A percentile compares a stretch with the other conserved stretches of the same genome.
Evolutionary conservation across 768 basidiomycete genomes (phyloP).

Genomic region (Neoboletus brunneissimus): DNA sequence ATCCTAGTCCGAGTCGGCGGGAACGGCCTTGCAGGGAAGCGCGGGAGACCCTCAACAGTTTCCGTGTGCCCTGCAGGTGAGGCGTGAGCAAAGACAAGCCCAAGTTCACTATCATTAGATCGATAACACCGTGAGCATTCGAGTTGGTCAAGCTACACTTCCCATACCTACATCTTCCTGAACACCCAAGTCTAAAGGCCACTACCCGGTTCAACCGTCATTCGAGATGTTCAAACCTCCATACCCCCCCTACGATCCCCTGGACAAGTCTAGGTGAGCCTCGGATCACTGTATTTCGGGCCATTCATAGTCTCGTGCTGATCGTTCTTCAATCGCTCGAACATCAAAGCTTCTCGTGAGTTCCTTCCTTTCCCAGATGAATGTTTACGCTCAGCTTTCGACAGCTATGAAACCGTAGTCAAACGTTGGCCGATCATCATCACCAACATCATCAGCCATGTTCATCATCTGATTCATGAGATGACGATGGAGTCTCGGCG

Average conservation of each 20-base stretch:
- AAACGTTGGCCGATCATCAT: slow-evolving; percentile 85
- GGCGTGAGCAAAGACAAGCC: background rate
- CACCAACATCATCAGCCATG: slow-evolving; percentile 71
- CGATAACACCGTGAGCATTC: background rate
- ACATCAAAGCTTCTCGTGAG: slow-evolving; percentile 62
- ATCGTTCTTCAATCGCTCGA: background rate
- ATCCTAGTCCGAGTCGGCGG: too few relatives aligned
- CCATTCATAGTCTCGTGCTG: background rate
- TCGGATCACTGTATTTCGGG: background rate
- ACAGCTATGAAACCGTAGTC: slow-evolving; percentile 74
- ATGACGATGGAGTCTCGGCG: slow-evolving; percentile 43
- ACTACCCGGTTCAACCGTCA: background rate
- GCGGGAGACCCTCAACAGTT: too few relatives aligned
- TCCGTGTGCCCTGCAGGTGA: too few relatives aligned
- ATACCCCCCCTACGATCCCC: slow-evolving; percentile 71
- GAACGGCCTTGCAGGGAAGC: too few relatives aligned
- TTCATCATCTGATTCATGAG: slow-evolving; percentile 68
- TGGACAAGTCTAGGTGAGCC: slow-evolving; percentile 59
- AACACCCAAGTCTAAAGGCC: background rate
- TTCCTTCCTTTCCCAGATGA: background rate
- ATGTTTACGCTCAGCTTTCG: background rate
- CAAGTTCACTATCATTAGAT: background rate
- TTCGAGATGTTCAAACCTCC: slow-evolving; percentile 46
- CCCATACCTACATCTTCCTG: background rate
- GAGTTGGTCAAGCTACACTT: too few relatives aligned